These are phyloP conservation scores for Heliamphora exappendiculata DNA, from an alignment of 148 eudicot species.

Conservation along the genomic window DNA sequence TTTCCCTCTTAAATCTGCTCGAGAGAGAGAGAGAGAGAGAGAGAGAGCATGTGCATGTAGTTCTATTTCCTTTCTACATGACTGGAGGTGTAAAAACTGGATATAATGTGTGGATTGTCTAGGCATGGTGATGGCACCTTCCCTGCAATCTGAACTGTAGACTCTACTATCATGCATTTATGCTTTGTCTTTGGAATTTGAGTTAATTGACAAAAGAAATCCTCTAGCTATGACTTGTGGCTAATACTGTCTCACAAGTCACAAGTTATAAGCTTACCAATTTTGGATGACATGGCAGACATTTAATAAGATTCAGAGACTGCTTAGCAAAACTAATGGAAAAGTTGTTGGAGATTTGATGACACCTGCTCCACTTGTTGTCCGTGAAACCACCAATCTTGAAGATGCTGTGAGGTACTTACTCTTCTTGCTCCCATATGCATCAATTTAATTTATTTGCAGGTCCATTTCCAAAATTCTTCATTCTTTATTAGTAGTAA, in stretches of 20 bases:
- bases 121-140: neutral
- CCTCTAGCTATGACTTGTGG: neutral
- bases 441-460: conserved; percentile 3
- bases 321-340: conserved; percentile 81
- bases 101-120: neutral
- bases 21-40: neutral
- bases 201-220: neutral
- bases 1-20: neutral
- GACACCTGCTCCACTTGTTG: conserved; percentile 76
- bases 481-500: neutral
- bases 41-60: neutral
- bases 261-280: neutral
- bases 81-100: neutral
- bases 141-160: neutral
- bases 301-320: conserved; percentile 79
- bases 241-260: neutral
- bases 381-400: conserved; percentile 79
- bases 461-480: neutral
- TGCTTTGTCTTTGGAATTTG: neutral
- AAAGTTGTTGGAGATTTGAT: conserved; percentile 82
- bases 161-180: neutral
- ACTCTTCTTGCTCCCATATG: neutral
- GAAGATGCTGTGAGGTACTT: conserved; percentile 92
- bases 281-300: conserved; percentile 38
- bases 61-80: neutral